These are phyloP conservation scores for Cryphonectria parasitica DNA, from an alignment of 2,329 filamentous ascomycete genomes.

Conservation along the genomic window DNA sequence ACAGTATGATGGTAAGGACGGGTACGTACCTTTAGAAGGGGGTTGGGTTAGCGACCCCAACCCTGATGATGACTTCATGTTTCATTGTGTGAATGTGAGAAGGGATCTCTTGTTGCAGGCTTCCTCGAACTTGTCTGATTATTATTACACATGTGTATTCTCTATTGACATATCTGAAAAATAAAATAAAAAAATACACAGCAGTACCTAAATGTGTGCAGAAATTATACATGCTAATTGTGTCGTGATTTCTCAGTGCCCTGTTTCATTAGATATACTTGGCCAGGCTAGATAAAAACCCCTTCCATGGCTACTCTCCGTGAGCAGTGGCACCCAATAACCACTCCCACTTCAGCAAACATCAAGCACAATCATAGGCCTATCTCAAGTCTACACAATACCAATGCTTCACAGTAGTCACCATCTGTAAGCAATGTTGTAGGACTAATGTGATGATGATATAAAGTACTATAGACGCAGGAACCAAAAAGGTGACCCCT, in stretches of 20 bases:
- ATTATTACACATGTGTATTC: background rate
- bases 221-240: too few relatives aligned
- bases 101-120: background rate
- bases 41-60: background rate
- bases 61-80: background rate
- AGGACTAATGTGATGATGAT: background rate
- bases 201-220: too few relatives aligned
- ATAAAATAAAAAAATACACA: background rate
- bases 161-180: background rate
- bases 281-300: too few relatives aligned
- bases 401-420: background rate
- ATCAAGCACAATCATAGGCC: background rate
- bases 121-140: background rate
- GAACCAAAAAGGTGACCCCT: background rate
- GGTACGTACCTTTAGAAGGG: background rate
- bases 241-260: too few relatives aligned
- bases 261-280: too few relatives aligned
- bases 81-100: background rate
- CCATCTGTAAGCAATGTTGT: background rate
- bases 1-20: background rate
- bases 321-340: background rate
- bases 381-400: background rate
- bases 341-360: background rate
- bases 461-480: conserved; percentile 1
- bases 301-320: background rate